A percentile compares a stretch with the other conserved stretches of the same genome.
These are phyloP conservation scores for Cynara cardunculus DNA, from an alignment of 129 eudicot species.

Conservation along the genomic window DNA sequence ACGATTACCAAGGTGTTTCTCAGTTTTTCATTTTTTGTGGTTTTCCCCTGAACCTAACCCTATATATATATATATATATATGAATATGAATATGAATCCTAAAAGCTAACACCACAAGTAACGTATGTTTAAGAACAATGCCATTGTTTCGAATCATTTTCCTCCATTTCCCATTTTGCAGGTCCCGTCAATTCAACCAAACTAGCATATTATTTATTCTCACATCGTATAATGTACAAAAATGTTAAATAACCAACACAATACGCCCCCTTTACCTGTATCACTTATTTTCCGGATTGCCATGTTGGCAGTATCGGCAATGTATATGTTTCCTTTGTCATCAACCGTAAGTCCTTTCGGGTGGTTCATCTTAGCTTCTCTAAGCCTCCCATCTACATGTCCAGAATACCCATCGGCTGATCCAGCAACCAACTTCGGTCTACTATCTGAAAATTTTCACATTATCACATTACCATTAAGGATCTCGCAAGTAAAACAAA, in stretches of 20 bases:
- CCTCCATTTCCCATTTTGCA: neutral
- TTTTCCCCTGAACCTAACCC: no score
- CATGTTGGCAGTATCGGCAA: constrained; percentile 86
- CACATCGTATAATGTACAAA: neutral
- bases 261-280: constrained; percentile 44
- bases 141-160: neutral
- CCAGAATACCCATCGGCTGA: constrained; percentile 91
- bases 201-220: neutral
- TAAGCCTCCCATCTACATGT: constrained; percentile 75
- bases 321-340: constrained; percentile 84
- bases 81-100: neutral
- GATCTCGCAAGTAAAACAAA: neutral
- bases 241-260: neutral
- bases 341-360: constrained; percentile 95
- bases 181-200: neutral
- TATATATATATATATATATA: no score
- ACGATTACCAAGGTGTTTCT: neutral
- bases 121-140: neutral
- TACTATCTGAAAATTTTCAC: constrained; percentile 56
- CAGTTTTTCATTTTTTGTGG: no score
- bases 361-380: constrained; percentile 91
- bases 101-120: neutral
- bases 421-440: constrained; percentile 86
- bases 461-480: neutral
- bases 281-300: constrained; percentile 91